These are phyloP conservation scores for Sistotremastrum niveocremeum DNA, from an alignment of 768 basidiomycete species.

Conservation along the genomic window DNA sequence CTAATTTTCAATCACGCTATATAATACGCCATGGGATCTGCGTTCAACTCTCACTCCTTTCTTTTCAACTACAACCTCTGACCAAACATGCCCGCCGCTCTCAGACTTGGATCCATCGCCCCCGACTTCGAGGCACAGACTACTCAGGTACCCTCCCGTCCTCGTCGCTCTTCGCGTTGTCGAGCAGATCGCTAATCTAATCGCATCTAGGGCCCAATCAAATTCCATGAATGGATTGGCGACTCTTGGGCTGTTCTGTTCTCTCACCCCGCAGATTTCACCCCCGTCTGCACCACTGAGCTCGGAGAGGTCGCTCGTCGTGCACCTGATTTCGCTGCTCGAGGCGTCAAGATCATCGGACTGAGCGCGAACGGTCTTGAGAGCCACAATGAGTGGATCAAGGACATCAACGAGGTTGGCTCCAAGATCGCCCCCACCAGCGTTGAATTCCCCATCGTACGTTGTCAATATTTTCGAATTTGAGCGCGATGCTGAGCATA, in stretches of 20 bases:
- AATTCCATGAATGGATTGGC: conserved; percentile 88
- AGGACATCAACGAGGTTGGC: conserved; percentile 79
- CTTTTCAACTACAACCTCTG: no score
- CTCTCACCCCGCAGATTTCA: conserved; percentile 90
- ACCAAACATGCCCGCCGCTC: no score
- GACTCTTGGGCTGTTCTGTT: conserved; percentile 84
- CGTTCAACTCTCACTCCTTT: no score
- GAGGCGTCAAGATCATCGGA: conserved; percentile 88
- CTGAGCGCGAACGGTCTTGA: conserved; percentile 83
- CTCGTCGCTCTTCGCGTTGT: no score
- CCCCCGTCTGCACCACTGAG: conserved; percentile 94
- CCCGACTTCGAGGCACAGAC: conserved; percentile 90
- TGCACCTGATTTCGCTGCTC: conserved; percentile 67
- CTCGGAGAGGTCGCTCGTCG: conserved; percentile 91
- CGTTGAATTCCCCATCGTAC: conserved; percentile 85
- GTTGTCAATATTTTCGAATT: conserved; percentile 19
- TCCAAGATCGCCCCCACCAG: conserved; percentile 53
- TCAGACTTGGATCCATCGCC: conserved; percentile 77
- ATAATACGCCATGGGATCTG: no score
- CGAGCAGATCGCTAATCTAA: no score
- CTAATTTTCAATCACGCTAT: no score
- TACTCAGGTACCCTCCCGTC: no score
- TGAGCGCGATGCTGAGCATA: not conserved
- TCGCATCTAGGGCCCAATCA: conserved; percentile 67
- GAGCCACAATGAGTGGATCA: conserved; percentile 78